A percentile compares a stretch with the other conserved stretches of the same genome.
phyloP scores from a whole-genome alignment of 2,329 filamentous ascomycete genomes.

The Diplodia scrobiculata region DNA sequence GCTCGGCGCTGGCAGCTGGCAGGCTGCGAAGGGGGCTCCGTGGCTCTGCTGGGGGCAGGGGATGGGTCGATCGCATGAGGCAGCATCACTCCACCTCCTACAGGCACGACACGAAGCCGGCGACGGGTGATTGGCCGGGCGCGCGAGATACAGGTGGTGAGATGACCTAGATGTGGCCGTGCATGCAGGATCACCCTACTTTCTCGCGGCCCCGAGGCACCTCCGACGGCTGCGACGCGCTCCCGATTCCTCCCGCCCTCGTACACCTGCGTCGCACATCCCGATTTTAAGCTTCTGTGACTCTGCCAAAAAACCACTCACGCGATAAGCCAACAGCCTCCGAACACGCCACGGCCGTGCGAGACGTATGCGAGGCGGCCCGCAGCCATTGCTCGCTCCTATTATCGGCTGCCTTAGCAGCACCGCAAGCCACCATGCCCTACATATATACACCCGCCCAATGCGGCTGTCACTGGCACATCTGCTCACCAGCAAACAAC shows the following conservation, averaged over 20 bases:
- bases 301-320: slow-evolving; percentile 18
- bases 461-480: not conserved
- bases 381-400: slow-evolving; percentile 8
- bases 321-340: not conserved
- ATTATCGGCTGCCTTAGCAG: not conserved
- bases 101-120: not conserved
- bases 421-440: not conserved
- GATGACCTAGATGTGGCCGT: not conserved
- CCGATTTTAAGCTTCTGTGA: not conserved
- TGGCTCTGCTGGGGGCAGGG: not conserved
- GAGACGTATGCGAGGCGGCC: slow-evolving; percentile 5
- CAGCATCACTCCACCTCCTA: not conserved
- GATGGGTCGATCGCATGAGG: slow-evolving; percentile 3
- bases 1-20: not conserved
- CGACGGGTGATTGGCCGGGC: not conserved
- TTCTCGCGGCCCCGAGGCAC: slow-evolving; percentile 5
- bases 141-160: not conserved
- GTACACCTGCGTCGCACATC: slow-evolving; percentile 19
- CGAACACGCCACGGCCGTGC: slow-evolving; percentile 20
- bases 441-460: slow-evolving; percentile 19
- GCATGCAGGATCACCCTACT: slow-evolving; percentile 12
- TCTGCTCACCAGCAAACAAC: not conserved
- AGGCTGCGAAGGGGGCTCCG: not conserved
- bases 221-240: not conserved
- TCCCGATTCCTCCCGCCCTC: slow-evolving; percentile 10